Conservation (phyloP, 1,284 basidiomycete species). For the Cerrena zonata region DNA sequence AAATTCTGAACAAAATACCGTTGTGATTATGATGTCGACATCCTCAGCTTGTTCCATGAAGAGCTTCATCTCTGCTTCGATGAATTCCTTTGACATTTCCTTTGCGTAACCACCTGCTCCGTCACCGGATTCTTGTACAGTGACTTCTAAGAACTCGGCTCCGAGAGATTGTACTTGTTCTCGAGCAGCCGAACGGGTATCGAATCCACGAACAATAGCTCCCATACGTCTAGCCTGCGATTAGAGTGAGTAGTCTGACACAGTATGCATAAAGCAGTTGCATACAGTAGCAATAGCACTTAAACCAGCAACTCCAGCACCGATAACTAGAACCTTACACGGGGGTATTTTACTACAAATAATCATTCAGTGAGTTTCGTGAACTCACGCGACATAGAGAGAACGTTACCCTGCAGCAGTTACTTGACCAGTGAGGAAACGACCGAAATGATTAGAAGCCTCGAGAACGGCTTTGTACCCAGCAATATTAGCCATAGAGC, state of each 20-base stretch:
- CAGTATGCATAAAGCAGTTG: no score
- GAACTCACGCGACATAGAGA: neutral
- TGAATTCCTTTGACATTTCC: slow-evolving; percentile 84
- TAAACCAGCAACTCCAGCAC: slow-evolving; percentile 79
- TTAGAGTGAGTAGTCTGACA: neutral
- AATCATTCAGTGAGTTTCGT: neutral
- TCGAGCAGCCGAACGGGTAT: slow-evolving; percentile 74
- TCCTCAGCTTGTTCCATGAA: slow-evolving; percentile 82
- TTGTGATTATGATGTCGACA: slow-evolving; percentile 82
- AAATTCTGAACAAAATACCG: slow-evolving; percentile 42
- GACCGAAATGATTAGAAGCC: slow-evolving; percentile 79
- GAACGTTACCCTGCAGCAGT: slow-evolving; percentile 73
- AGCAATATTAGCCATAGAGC: slow-evolving; percentile 86
- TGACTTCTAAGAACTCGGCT: slow-evolving; percentile 79
- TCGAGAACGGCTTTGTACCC: slow-evolving; percentile 85
- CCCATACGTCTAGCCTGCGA: slow-evolving; percentile 69
- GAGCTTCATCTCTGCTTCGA: slow-evolving; percentile 82
- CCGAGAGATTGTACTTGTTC: slow-evolving; percentile 84
- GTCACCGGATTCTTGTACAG: slow-evolving; percentile 71
- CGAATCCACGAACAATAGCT: slow-evolving; percentile 81
- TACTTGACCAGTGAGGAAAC: slow-evolving; percentile 82
- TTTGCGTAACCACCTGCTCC: slow-evolving; percentile 83
- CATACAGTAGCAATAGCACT: slow-evolving; percentile 77
- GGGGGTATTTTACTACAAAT: slow-evolving; percentile 52
- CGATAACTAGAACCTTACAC: slow-evolving; percentile 79